A percentile compares a stretch with the other conserved stretches of the same genome.
phyloP scores from a whole-genome alignment of 768 basidiomycete genomes.

The Chiua virens region DNA sequence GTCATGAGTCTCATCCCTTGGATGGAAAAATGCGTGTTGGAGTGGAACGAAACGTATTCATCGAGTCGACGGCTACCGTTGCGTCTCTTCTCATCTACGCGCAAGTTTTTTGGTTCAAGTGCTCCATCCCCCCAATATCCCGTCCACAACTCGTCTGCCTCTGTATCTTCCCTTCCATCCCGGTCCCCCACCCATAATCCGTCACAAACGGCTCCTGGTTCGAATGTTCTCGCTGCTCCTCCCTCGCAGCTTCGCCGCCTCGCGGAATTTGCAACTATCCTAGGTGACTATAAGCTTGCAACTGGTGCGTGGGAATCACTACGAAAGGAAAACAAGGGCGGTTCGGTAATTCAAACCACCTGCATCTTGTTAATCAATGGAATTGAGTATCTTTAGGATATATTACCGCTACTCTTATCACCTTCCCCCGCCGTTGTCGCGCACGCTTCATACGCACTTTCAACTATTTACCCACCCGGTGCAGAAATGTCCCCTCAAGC shows the following conservation, averaged over 20 bases:
- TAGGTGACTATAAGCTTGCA: slow-evolving; percentile 89
- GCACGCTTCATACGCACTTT: slow-evolving; percentile 63
- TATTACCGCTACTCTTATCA: slow-evolving; percentile 70
- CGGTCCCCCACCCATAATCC: slow-evolving; percentile 40
- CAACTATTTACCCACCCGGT: slow-evolving; percentile 42
- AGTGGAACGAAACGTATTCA: slow-evolving; percentile 91
- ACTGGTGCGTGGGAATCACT: slow-evolving; percentile 81
- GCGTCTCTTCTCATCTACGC: slow-evolving; percentile 83
- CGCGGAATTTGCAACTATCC: slow-evolving; percentile 91
- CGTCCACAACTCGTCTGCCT: slow-evolving; percentile 39
- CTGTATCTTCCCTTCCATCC: slow-evolving; percentile 33
- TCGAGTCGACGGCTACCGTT: slow-evolving; percentile 79
- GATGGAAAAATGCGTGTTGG: slow-evolving; percentile 93
- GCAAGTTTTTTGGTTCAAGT: slow-evolving; percentile 75
- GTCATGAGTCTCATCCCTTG: slow-evolving; percentile 90
- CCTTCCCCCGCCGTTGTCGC: slow-evolving; percentile 61
- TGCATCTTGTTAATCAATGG: neutral
- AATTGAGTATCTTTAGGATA: slow-evolving; percentile 55
- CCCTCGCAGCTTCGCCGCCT: slow-evolving; percentile 80
- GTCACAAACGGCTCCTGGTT: slow-evolving; percentile 28
- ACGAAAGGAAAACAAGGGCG: slow-evolving; percentile 84
- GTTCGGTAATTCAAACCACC: slow-evolving; percentile 55
- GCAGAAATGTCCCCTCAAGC: slow-evolving; percentile 57
- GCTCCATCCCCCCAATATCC: slow-evolving; percentile 46
- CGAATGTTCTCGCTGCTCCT: slow-evolving; percentile 30